phyloP scores from a whole-genome alignment of 2,329 filamentous ascomycete genomes.

The Pseudocercospora vitis region DNA sequence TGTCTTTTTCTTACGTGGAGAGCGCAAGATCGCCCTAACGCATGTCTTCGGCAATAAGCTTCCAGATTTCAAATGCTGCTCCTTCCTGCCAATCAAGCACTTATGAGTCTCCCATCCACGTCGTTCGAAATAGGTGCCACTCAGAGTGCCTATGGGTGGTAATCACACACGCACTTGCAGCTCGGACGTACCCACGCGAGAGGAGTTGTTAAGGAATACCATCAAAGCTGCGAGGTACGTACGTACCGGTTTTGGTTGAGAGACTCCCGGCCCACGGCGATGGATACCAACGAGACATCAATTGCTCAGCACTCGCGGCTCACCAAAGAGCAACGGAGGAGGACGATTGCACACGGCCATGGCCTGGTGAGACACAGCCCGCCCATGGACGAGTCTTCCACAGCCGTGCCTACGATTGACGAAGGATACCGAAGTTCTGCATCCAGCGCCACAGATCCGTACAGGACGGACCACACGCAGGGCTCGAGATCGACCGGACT shows the following conservation, averaged over 20 bases:
- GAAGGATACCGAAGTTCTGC: not conserved
- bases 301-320: not conserved
- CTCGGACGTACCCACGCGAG: not conserved
- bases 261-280: not conserved
- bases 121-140: not conserved
- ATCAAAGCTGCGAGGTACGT: not conserved
- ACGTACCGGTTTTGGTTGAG: not conserved
- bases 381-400: not conserved
- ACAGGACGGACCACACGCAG: not conserved
- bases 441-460: not conserved
- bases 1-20: not conserved
- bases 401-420: not conserved
- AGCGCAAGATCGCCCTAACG: not conserved
- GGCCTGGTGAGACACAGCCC: not conserved
- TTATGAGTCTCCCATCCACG: not conserved
- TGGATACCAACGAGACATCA: conserved; percentile 1
- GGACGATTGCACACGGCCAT: not conserved
- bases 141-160: not conserved
- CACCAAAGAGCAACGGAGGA: not conserved
- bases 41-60: conserved; percentile 3
- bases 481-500: not conserved
- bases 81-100: not conserved
- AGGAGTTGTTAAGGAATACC: not conserved
- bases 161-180: not conserved
- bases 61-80: conserved; percentile 6